These are phyloP conservation scores for Puccinia hordei DNA, from an alignment of 1,284 basidiomycete species.

Conservation along the genomic window DNA sequence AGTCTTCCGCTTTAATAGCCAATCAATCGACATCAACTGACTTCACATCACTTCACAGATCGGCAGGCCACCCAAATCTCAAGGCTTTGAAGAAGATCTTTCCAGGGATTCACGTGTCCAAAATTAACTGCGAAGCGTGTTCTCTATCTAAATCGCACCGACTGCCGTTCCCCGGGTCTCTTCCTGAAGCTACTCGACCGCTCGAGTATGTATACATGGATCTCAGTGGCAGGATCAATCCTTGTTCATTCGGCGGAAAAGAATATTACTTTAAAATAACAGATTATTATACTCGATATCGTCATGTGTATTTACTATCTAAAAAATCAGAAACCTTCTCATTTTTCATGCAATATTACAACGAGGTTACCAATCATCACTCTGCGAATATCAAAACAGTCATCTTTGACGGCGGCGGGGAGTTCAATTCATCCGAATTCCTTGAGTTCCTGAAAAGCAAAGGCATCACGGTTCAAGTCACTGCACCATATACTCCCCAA, in stretches of 20 bases:
- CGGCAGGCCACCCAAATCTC: not conserved
- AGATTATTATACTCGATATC: not conserved
- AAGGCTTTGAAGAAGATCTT: not conserved
- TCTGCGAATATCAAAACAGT: not conserved
- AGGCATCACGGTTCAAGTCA: not conserved
- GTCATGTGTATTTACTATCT: slow-evolving; percentile 2
- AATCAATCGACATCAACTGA: not conserved
- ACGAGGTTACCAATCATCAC: not conserved
- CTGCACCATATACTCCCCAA: not conserved
- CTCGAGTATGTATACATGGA: not conserved
- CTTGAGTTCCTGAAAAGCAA: not conserved
- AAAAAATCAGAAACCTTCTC: not conserved
- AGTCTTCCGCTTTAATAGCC: not conserved
- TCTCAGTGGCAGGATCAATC: not conserved
- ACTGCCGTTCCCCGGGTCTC: not conserved
- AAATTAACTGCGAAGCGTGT: not conserved
- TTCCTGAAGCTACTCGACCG: not conserved
- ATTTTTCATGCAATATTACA: not conserved
- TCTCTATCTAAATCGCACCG: too few relatives aligned
- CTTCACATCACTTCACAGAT: not conserved
- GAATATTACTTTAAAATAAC: slow-evolving; percentile 3
- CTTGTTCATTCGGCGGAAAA: not conserved
- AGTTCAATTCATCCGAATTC: not conserved
- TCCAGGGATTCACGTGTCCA: not conserved
- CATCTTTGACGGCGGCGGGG: not conserved